Percentiles rank a stretch among this genome's conserved stretches.
Evolutionary conservation across 2,329 filamentous ascomycete species (phyloP).

Genomic region (Penicillium sp.): DNA sequence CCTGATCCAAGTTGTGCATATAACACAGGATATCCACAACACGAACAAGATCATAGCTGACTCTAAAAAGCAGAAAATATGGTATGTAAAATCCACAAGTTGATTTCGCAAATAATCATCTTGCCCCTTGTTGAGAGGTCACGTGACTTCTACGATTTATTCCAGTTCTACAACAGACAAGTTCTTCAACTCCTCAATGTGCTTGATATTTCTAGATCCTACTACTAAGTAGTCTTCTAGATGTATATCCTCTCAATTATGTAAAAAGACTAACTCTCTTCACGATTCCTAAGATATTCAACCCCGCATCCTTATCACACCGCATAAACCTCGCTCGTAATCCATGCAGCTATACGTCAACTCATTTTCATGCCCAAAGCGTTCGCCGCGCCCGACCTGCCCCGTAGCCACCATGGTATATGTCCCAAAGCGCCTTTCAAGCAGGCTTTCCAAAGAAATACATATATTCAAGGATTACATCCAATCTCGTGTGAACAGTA

Average conservation of each 20-base stretch:
- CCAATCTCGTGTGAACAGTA: background rate
- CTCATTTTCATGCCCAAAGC: background rate
- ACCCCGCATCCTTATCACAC: background rate
- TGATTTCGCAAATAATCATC: background rate
- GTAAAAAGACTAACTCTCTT: too few species aligned
- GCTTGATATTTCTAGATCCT: too few species aligned
- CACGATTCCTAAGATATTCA: background rate
- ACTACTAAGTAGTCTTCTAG: too few species aligned
- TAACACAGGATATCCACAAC: background rate
- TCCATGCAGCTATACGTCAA: background rate
- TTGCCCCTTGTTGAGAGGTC: background rate
- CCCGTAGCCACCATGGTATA: background rate
- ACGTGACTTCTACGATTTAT: background rate
- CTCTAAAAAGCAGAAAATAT: background rate
- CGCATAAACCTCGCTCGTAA: background rate
- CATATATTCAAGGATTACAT: background rate
- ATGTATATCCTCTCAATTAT: too few species aligned
- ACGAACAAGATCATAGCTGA: background rate
- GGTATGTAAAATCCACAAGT: background rate
- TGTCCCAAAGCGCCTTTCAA: background rate
- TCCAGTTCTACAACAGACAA: background rate
- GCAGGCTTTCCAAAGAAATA: background rate
- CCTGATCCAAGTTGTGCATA: background rate
- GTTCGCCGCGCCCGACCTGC: background rate
- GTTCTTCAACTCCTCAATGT: background rate